Conservation (phyloP, 352 stramenopile genomes). For the Globisporangium paroecandrum region DNA sequence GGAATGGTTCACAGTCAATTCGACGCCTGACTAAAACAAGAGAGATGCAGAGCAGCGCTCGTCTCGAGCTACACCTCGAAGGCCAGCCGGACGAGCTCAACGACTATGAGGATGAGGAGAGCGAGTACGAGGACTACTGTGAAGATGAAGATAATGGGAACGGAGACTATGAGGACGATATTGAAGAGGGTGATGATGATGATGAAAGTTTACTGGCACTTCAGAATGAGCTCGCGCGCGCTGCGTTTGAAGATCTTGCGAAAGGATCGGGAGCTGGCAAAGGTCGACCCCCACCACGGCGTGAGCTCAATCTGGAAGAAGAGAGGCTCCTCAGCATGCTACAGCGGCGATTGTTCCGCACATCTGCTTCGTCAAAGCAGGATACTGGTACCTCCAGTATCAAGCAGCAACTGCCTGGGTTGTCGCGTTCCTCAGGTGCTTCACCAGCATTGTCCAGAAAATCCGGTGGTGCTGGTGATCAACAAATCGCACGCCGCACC, state of each 20-base stretch:
- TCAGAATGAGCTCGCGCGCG: slow-evolving; percentile 18
- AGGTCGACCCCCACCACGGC: not conserved
- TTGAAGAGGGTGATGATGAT: slow-evolving; percentile 11
- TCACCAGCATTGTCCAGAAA: slow-evolving; percentile 10
- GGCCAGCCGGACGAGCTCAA: slow-evolving; percentile 8
- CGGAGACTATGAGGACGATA: slow-evolving; percentile 7
- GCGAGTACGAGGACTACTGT: slow-evolving; percentile 22
- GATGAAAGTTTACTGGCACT: slow-evolving; percentile 6
- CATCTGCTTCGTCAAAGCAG: slow-evolving; percentile 2
- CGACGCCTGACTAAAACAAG: not conserved
- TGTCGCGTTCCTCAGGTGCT: not conserved
- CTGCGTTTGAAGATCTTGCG: slow-evolving; percentile 2
- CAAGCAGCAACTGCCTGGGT: not conserved
- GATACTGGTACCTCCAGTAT: not conserved
- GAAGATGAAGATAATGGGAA: slow-evolving; percentile 19
- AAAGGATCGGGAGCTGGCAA: not conserved
- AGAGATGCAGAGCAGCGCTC: not conserved
- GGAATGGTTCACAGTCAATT: not conserved
- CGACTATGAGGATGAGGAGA: slow-evolving; percentile 14
- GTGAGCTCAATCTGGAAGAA: slow-evolving; percentile 8
- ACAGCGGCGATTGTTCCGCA: slow-evolving; percentile 19
- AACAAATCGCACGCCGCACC: slow-evolving; percentile 2
- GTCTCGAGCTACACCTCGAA: not conserved
- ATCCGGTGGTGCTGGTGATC: not conserved
- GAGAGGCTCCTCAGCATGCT: slow-evolving; percentile 13